A percentile compares a stretch with the other conserved stretches of the same genome.
Conservation (phyloP, 106 monocot genomes). For the Agapanthus africanus region DNA sequence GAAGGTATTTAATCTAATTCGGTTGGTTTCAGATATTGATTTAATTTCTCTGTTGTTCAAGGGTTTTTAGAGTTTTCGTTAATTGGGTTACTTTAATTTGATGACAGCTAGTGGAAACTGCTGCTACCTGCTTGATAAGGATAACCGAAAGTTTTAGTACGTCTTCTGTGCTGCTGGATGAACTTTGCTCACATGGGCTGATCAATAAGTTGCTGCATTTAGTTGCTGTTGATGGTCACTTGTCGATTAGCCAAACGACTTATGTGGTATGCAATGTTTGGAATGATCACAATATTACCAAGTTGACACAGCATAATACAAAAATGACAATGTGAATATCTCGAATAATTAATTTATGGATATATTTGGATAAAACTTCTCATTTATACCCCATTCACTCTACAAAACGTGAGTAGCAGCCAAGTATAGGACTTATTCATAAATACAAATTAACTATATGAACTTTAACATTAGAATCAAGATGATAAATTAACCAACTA, state of each 20-base stretch:
- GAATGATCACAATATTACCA: too few relatives aligned
- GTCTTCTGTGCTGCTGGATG: slow-evolving; percentile 52
- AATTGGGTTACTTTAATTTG: not conserved
- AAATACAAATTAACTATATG: too few relatives aligned
- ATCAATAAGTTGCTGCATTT: slow-evolving; percentile 33
- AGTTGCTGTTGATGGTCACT: slow-evolving; percentile 31
- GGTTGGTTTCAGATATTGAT: too few relatives aligned
- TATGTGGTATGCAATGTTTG: slow-evolving; percentile 18
- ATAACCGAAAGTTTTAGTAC: slow-evolving; percentile 41
- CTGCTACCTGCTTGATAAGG: slow-evolving; percentile 56
- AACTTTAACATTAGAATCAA: too few relatives aligned
- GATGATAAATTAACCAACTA: not conserved
- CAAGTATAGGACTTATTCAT: too few relatives aligned
- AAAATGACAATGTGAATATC: too few relatives aligned
- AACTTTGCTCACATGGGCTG: slow-evolving; percentile 45
- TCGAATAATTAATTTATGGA: too few relatives aligned
- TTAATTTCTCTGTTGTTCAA: not conserved
- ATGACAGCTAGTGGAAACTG: slow-evolving; percentile 71
- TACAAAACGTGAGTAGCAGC: too few relatives aligned
- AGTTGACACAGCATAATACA: too few relatives aligned
- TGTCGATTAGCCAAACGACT: slow-evolving; percentile 28
- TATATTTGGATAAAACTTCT: too few relatives aligned
- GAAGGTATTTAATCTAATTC: too few relatives aligned
- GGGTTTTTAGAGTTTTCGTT: not conserved
- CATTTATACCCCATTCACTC: too few relatives aligned